Base-by-base conservation (phyloP, 495 filamentous ascomycete species). In the Coniosporium apollinis region DNA sequence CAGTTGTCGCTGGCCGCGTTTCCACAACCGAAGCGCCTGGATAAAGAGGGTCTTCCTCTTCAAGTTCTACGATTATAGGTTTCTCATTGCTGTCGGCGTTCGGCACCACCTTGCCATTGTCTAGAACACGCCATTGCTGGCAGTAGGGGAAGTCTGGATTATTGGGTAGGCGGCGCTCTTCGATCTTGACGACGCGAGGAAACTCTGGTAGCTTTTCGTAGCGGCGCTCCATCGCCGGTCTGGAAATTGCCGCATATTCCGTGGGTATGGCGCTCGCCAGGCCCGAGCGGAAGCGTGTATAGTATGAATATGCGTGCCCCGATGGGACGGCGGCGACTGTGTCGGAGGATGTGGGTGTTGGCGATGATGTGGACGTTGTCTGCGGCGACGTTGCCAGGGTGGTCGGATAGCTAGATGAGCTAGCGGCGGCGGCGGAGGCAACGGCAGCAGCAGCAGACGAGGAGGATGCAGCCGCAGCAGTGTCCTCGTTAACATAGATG, bases 151-250 rank as follows among this genome's bases (percentile, higher is more conserved):
- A 43, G 6, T 50, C 37, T 3, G 36, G 30, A 33, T 46, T 30
- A 43, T 43, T 41, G 37, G 61, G 44, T 51, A 72, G 42, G n/a
- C 82, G 69, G 24, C 74, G 73, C 54, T 93, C 85, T 49, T 82
- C 72, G 21, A 91, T 63, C 53, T 91, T 89, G 45, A 93, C 62
- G 25, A 77, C 65, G 22, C 71, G 70, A 1, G 82, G 79, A 48
- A 79, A 91, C 11, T 63, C 41, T 8, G 41, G n/a, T 21, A 44
- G 13, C 15, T 9, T 17, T 15, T 17, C 7, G n/a, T n/a, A n/a
- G n/a, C n/a, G n/a, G n/a, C 18, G 22, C 8, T 9, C 26, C 38
- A 15, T 22, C 14, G 10, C 17, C 8, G 8, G 8, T 28, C n/a
- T 28, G 8, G n/a, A 28, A n/a, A n/a, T 6, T 19, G 6, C 18